A percentile compares a stretch with the other conserved stretches of the same genome.
Evolutionary conservation across 164 flowering plant genomes (phyloP).

Genomic region (Tinospora cordifolia): DNA sequence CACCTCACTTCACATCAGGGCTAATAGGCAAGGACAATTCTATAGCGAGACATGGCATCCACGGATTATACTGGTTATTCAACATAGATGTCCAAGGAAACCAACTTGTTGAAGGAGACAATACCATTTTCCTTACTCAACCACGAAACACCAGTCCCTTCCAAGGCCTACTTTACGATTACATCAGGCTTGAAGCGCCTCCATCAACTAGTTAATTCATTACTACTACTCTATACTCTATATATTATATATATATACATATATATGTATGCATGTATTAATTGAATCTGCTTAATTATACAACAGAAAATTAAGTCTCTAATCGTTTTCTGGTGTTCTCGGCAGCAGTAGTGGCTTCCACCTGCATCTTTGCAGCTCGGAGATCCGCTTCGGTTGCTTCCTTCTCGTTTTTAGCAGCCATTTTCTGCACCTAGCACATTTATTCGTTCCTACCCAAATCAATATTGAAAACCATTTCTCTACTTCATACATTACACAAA

Average conservation of each 20-base stretch:
- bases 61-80: constrained; percentile 60
- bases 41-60: constrained; percentile 73
- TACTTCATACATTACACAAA: not conserved
- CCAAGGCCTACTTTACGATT: constrained; percentile 62
- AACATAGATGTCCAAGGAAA: constrained; percentile 29
- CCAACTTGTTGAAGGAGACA: constrained; percentile 38
- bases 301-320: not conserved
- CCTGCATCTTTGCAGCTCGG: constrained; percentile 45
- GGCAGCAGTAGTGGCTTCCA: constrained; percentile 59
- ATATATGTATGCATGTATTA: too few species aligned
- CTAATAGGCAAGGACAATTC: constrained; percentile 61
- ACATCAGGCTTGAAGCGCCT: constrained; percentile 54
- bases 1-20: constrained; percentile 43
- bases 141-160: constrained; percentile 29
- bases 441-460: not conserved
- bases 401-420: constrained; percentile 46
- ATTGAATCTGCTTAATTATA: too few species aligned
- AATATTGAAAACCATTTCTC: too few species aligned
- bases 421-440: constrained; percentile 29
- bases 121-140: constrained; percentile 54
- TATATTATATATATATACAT: too few species aligned
- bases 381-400: constrained; percentile 57
- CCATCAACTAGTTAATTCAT: too few species aligned
- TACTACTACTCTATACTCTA: too few species aligned
- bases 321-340: constrained; percentile 31